Evolutionary conservation across 2,329 filamentous ascomycete species (phyloP).

Genomic region (Leptographium radiaticola): DNA sequence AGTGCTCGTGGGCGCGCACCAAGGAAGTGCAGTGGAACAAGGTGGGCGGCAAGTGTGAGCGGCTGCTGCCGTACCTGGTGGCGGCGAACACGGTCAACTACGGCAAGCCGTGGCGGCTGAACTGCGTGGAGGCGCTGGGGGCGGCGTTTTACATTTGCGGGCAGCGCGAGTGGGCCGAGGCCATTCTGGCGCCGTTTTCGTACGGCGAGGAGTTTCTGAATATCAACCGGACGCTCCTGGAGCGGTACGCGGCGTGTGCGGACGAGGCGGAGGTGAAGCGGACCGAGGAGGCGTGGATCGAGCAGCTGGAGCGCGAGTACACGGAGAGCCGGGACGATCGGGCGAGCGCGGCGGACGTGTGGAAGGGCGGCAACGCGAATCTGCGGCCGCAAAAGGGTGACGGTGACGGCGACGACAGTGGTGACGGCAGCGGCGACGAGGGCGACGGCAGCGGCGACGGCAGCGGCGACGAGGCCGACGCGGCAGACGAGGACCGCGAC

Average conservation of each 20-base stretch:
- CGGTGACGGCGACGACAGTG: constrained; percentile 40
- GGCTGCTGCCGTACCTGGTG: constrained; percentile 84
- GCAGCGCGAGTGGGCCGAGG: constrained; percentile 77
- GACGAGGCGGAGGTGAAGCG: constrained; percentile 74
- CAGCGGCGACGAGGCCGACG: constrained; percentile 17
- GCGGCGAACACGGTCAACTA: constrained; percentile 97
- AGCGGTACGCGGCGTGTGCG: constrained; percentile 70
- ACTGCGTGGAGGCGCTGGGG: constrained; percentile 89
- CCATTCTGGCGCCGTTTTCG: constrained; percentile 70
- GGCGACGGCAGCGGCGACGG: constrained; percentile 25
- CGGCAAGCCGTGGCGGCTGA: constrained; percentile 85
- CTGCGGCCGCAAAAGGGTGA: constrained; percentile 25
- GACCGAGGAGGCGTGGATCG: constrained; percentile 78
- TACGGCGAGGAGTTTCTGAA: constrained; percentile 83
- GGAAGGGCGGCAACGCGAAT: constrained; percentile 87
- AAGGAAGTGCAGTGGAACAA: constrained; percentile 81
- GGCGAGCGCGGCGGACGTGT: constrained; percentile 61
- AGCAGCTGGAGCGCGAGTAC: constrained; percentile 81
- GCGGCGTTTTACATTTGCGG: constrained; percentile 91
- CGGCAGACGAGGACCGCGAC: constrained; percentile 34
- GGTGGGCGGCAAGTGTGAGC: constrained; percentile 87
- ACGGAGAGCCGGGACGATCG: constrained; percentile 54
- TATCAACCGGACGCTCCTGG: constrained; percentile 75
- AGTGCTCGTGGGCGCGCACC: constrained; percentile 92
- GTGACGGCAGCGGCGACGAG: constrained; percentile 34